phyloP scores from a whole-genome alignment of 1,139 yeast species.

The Kurtzmaniella natalensis region DNA sequence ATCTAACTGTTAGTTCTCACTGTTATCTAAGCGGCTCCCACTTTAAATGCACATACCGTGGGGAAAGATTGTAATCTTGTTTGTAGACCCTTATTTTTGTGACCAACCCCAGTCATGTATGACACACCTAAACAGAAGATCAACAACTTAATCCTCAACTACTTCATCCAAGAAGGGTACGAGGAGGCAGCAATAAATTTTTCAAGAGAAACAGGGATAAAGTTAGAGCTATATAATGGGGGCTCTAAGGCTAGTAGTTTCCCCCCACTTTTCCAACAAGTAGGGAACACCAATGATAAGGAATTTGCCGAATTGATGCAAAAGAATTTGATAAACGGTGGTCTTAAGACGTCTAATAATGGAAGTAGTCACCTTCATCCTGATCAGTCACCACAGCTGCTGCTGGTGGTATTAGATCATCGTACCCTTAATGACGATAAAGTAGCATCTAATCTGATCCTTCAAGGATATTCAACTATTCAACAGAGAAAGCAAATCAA shows the following conservation, averaged over 20 bases:
- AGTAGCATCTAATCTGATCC: constrained; percentile 10
- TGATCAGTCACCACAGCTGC: not conserved
- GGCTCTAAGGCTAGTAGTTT: constrained; percentile 5
- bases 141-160: constrained; percentile 47
- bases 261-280: constrained; percentile 6
- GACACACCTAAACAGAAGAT: constrained; percentile 28
- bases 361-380: not conserved
- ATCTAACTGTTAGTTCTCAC: too few species aligned
- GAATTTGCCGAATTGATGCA: constrained; percentile 16
- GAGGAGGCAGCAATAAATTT: constrained; percentile 48
- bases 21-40: too few species aligned
- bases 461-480: constrained; percentile 46
- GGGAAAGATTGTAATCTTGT: too few species aligned
- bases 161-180: constrained; percentile 56
- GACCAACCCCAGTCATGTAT: not conserved
- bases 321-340: constrained; percentile 10
- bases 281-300: constrained; percentile 11
- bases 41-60: too few species aligned
- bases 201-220: constrained; percentile 38
- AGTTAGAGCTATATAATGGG: constrained; percentile 11
- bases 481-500: constrained; percentile 46
- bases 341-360: not conserved
- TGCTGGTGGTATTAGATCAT: not conserved
- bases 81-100: too few species aligned
- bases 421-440: too few species aligned